Base-by-base conservation (phyloP, 345 rosid species). In the Kernera saxatilis region DNA sequence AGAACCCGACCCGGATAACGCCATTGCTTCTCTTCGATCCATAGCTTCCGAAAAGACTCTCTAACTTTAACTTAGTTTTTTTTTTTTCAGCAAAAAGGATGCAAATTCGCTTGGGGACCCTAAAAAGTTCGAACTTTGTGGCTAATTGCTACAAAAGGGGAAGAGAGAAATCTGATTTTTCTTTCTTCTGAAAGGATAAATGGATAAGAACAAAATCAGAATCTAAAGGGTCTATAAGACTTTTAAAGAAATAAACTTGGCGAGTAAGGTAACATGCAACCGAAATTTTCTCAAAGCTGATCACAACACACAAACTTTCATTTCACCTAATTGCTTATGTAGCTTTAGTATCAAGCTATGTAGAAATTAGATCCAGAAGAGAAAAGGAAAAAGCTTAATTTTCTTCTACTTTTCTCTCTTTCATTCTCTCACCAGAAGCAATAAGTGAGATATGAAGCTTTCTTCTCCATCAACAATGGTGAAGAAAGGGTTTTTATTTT, bases 1-100 rank as follows among this genome's bases (percentile, higher is more conserved):
- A 61, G 96, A 81, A 62, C 91, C 86, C 40, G 92, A 82, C 65
- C 96, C 96, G 59, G 91, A 53, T 27, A 88, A 81, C 76, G 82
- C 77, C 86, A 93, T 88, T 62, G 90, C 80, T 63, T 90, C 98
- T 77, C 96, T 87, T 85, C 93, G 87, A 89, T 94, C 99, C 97
- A 94, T 94, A 25, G 84, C 96, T 83, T 70, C 68, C 10, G 33
- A 60, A 61, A 61, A 63, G 72, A n/a, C n/a, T n/a, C 72, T 76
- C 26, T 39, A 27, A 37, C 52, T 49, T 61, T 40, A 23, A 44
- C 46, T 39, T 48, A 6, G 21, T 46, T 26, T 51, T 5, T 1
- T 19, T 4, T 48, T 48, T 8, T 7, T 3, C 6, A 19, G 10
- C 14, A 11, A n/a, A 66, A 48, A 19, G 43, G 55, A 64, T 64